Conservation (phyloP, 2,329 filamentous ascomycete species). For the Coniochaeta ligniaria region DNA sequence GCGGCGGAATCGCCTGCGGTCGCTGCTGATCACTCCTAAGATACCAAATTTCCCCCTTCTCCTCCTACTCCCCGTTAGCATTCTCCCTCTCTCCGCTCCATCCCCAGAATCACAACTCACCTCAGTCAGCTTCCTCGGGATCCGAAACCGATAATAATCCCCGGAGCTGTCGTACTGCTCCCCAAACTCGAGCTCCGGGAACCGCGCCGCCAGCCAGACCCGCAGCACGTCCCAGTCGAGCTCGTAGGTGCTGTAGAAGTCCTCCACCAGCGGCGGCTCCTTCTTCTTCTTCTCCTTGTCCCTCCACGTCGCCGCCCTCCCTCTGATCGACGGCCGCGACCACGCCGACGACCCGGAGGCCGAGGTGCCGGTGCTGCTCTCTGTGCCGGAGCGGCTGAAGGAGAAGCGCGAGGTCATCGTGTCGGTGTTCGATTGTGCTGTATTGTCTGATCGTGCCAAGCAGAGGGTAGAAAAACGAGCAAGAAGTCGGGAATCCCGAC, state of each 20-base stretch:
- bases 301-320: background rate
- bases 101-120: background rate
- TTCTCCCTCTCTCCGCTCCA: background rate
- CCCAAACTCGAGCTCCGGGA: background rate
- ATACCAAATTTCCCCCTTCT: background rate
- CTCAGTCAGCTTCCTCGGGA: background rate
- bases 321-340: background rate
- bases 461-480: background rate
- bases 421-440: background rate
- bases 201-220: background rate
- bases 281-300: background rate
- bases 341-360: background rate
- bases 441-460: background rate
- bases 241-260: background rate
- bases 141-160: background rate
- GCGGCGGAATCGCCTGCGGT: background rate
- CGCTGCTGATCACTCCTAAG: background rate
- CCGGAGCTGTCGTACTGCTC: background rate
- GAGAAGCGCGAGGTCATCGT: background rate
- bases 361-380: background rate
- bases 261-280: background rate
- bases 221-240: background rate
- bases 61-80: background rate
- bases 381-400: background rate
- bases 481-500: background rate